Percentiles rank a stretch among this genome's conserved stretches.
phyloP scores from a whole-genome alignment of 2,329 filamentous ascomycete species.

The Aspergillus awamori region DNA sequence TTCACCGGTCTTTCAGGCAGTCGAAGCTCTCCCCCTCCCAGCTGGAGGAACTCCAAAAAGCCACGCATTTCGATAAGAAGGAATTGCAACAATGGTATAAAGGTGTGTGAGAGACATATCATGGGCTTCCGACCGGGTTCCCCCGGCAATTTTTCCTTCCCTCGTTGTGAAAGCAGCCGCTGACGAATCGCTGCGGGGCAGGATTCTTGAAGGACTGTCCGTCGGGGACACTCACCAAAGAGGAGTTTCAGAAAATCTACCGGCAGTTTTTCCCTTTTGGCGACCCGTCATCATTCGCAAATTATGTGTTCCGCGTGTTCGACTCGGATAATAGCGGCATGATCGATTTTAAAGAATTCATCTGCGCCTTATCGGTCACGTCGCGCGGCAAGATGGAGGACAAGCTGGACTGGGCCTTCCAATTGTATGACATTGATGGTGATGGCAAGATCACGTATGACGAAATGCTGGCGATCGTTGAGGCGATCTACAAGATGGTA shows the following conservation, averaged over 20 bases:
- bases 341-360: conserved; percentile 99
- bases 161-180: background rate
- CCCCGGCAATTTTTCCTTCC: background rate
- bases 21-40: conserved; percentile 97
- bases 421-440: conserved; percentile 98
- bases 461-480: conserved; percentile 97
- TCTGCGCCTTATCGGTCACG: conserved; percentile 95
- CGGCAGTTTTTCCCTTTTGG: conserved; percentile 99
- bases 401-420: conserved; percentile 98
- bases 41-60: conserved; percentile 91
- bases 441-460: conserved; percentile 99
- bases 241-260: conserved; percentile 99
- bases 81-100: conserved; percentile 99
- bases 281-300: conserved; percentile 94
- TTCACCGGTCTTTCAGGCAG: conserved; percentile 63
- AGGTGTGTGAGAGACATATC: conserved; percentile 60
- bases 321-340: conserved; percentile 96
- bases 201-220: conserved; percentile 98
- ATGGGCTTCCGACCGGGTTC: too few species aligned
- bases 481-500: conserved; percentile 99
- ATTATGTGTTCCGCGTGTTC: conserved; percentile 99
- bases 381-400: conserved; percentile 99
- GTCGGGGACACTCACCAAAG: conserved; percentile 92
- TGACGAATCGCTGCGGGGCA: conserved; percentile 42
- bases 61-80: conserved; percentile 99